Base-by-base conservation (phyloP, 2,329 filamentous ascomycete species). In the Alternaria postmessia region DNA sequence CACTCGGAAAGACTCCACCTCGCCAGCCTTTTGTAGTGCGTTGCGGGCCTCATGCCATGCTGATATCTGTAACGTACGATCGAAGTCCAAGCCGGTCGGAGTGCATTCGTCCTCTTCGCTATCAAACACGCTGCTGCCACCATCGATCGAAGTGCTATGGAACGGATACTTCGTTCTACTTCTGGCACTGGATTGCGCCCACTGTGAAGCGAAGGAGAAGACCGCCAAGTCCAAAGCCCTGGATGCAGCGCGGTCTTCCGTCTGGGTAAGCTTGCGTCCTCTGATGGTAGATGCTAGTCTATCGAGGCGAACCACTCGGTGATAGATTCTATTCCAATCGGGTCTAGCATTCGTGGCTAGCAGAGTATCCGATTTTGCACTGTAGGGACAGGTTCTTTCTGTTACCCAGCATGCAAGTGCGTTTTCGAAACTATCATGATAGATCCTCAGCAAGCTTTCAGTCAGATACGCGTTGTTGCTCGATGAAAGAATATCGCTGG, bases 371-470 rank as follows among this genome's bases (percentile, higher is more conserved):
- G 67, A 66, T 42, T 70, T 61, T 46, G 77, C 67, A 62, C 76
- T 76, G 64, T 86, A 86, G 0, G 84, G 84, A 54, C 84, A 86
- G 3, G 83, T 86, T 47, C 80, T 78, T 61, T 86, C 84, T 0
- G 83, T 84, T 18, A 86, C 65, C 84, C 84, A 86, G 66, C 84
- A 86, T 2, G 83, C 82, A 7, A 86, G 71, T 12, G 81, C 83
- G 64, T 85, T 82, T 63, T 86, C 84, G 63, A 86, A 77, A 30
- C 83, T 84, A 62, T 86, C 83, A 63, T 86, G 84, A 66, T 86
- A 86, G 34, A 86, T 81, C 44, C 78, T 79, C 51, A 85, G 71
- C 18, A 85, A 73, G 14, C 73, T 79, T 41, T 81, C 76, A 1
- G 80, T 80, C 56, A 85, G 79, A 26, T 81, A 71, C 7, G 71